Conservation (phyloP, 306 rosid genomes). For the Dicorynia guianensis region DNA sequence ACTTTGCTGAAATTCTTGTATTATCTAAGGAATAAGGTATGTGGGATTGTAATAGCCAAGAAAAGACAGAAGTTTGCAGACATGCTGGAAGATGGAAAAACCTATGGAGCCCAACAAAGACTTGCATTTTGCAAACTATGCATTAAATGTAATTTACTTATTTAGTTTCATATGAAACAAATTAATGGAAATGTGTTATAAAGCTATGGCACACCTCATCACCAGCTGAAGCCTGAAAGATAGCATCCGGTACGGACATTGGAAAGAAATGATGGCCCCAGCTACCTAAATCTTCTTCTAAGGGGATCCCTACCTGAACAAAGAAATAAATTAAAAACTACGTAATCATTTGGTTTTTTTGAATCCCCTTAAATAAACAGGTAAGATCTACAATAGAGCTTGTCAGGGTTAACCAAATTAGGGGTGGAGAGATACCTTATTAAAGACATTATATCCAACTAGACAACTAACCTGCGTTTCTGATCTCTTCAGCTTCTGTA, state of each 20-base stretch:
- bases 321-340: constrained; percentile 21
- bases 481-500: constrained; percentile 75
- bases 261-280: constrained; percentile 97
- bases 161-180: not conserved
- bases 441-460: constrained; percentile 39
- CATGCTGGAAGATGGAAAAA: constrained; percentile 1
- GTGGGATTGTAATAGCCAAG: not conserved
- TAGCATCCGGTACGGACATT: constrained; percentile 81
- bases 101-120: not conserved
- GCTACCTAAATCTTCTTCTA: constrained; percentile 87
- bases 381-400: constrained; percentile 20
- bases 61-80: no score
- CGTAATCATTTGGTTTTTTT: not conserved
- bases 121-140: constrained; percentile 15
- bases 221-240: constrained; percentile 92
- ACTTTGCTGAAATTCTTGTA: not conserved
- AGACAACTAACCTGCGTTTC: constrained; percentile 82
- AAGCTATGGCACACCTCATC: constrained; percentile 73
- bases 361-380: constrained; percentile 29
- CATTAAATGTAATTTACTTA: not conserved
- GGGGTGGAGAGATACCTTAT: constrained; percentile 17
- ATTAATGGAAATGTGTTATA: constrained; percentile 9
- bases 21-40: constrained; percentile 1
- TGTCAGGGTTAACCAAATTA: not conserved
- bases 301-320: constrained; percentile 82